phyloP scores from a whole-genome alignment of 306 rosid genomes.

The Macrotyloma uniflorum region DNA sequence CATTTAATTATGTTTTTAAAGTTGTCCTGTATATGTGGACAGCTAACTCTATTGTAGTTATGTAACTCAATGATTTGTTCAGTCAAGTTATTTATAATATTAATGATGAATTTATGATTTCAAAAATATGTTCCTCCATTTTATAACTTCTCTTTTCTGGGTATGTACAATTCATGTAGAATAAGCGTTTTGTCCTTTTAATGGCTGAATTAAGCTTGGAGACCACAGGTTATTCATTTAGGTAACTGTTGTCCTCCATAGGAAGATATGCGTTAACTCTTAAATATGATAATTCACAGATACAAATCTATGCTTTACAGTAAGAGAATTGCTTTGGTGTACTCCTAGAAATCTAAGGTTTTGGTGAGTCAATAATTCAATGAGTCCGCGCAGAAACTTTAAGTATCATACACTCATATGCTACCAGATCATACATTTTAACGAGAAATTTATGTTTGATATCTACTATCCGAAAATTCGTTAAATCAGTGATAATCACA shows the following conservation, averaged over 20 bases:
- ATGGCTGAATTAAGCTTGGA: too few relatives aligned
- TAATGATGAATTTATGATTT: not conserved
- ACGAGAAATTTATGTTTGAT: too few relatives aligned
- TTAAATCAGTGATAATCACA: too few relatives aligned
- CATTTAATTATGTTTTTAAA: not conserved
- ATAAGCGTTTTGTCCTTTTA: not conserved
- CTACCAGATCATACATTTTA: too few relatives aligned
- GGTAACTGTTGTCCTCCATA: too few relatives aligned
- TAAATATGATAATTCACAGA: not conserved
- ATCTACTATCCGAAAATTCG: too few relatives aligned
- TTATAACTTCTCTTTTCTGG: not conserved
- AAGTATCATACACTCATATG: too few relatives aligned
- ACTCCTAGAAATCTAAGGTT: not conserved
- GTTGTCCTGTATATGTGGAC: constrained; percentile 26
- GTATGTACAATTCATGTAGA: not conserved
- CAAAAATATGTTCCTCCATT: not conserved
- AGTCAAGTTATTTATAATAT: not conserved
- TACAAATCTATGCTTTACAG: not conserved
- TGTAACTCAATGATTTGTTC: constrained; percentile 8
- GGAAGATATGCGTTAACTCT: not conserved
- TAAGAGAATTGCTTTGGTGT: not conserved
- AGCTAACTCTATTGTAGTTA: constrained; percentile 13
- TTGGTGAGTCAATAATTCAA: not conserved
- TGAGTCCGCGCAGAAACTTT: not conserved
- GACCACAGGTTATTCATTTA: too few relatives aligned